Evolutionary conservation across 2,329 filamentous ascomycete genomes (phyloP).

Genomic region (Fusarium sarcochroum): DNA sequence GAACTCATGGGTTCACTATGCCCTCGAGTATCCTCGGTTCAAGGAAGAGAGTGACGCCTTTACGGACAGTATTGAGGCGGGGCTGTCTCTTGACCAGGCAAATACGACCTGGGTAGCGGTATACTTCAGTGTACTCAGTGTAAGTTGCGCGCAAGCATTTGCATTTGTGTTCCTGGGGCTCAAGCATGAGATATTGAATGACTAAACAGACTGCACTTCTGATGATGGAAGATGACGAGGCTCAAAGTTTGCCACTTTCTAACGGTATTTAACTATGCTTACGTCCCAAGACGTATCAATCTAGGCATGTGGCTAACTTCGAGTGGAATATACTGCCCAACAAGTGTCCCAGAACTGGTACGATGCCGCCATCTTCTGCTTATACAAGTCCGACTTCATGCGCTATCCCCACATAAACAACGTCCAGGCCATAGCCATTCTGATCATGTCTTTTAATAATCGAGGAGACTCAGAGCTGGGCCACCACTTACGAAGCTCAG

Average conservation of each 20-base stretch:
- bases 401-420: neutral
- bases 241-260: neutral
- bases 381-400: neutral
- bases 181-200: neutral
- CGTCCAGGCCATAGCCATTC: neutral
- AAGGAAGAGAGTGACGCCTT: neutral
- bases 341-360: neutral
- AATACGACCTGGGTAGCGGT: neutral
- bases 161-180: neutral
- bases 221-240: conserved; percentile 5
- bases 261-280: neutral
- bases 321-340: neutral
- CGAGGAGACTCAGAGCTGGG: neutral
- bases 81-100: neutral
- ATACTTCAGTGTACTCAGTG: neutral
- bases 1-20: conserved; percentile 4
- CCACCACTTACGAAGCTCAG: neutral
- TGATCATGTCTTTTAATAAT: conserved; percentile 1
- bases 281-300: neutral
- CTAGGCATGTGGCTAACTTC: neutral
- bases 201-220: neutral
- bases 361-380: neutral
- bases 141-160: neutral
- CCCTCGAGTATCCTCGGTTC: neutral
- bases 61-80: neutral